These are phyloP conservation scores for Pleurotus eryngii DNA, from an alignment of 768 basidiomycete genomes.

Conservation along the genomic window DNA sequence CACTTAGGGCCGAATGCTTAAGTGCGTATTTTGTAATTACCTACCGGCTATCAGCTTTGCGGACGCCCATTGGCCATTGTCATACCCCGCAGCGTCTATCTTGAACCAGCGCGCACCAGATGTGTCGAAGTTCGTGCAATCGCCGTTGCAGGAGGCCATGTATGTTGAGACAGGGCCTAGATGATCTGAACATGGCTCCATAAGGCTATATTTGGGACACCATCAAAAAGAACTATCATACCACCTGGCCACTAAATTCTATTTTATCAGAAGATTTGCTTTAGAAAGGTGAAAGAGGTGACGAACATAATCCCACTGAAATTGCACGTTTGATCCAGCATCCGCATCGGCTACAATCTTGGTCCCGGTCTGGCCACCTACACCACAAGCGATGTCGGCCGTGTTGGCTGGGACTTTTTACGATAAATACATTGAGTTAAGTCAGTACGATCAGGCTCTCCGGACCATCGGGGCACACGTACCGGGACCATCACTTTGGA, in stretches of 20 bases:
- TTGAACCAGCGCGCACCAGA: constrained; percentile 46
- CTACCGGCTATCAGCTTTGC: constrained; percentile 38
- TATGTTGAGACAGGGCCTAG: constrained; percentile 49
- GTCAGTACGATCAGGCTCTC: neutral
- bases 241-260: constrained; percentile 35
- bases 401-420: constrained; percentile 18
- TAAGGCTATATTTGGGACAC: neutral
- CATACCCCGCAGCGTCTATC: constrained; percentile 43
- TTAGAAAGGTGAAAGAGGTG: neutral
- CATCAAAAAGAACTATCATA: constrained; percentile 11
- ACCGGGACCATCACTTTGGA: constrained; percentile 33
- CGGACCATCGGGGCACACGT: constrained; percentile 4
- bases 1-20: too few species aligned
- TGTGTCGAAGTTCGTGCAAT: constrained; percentile 36
- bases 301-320: constrained; percentile 43
- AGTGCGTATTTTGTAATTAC: constrained; percentile 11
- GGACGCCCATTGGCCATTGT: constrained; percentile 38
- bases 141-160: constrained; percentile 47
- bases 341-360: constrained; percentile 30
- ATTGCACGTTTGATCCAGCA: constrained; percentile 39
- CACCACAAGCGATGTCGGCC: constrained; percentile 41
- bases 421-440: neutral
- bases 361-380: constrained; percentile 36
- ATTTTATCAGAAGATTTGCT: neutral
- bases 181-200: constrained; percentile 31